Percentiles rank a stretch among this genome's conserved stretches.
These are phyloP conservation scores for Claviceps sp. DNA, from an alignment of 2,329 filamentous ascomycete genomes.

Conservation along the genomic window DNA sequence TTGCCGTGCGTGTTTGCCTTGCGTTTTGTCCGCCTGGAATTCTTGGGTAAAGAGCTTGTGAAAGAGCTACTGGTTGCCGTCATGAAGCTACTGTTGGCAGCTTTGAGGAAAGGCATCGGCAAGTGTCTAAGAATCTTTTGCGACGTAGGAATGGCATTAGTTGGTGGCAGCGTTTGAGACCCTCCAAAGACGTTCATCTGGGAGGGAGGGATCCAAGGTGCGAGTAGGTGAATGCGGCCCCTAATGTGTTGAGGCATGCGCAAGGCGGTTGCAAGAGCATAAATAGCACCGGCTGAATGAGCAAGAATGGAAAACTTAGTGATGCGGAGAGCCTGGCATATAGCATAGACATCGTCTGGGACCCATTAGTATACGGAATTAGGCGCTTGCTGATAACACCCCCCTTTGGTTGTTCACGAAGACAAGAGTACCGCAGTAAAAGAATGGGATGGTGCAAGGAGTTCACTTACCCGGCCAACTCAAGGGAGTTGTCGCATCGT, in stretches of 20 bases:
- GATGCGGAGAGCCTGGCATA: constrained; percentile 83
- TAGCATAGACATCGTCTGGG: constrained; percentile 71
- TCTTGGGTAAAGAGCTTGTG: constrained; percentile 62
- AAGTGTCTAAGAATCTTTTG: constrained; percentile 83
- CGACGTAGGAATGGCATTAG: constrained; percentile 77
- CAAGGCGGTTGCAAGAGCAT: constrained; percentile 85
- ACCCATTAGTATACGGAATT: constrained; percentile 13
- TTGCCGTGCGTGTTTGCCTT: constrained; percentile 30
- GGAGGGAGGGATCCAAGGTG: constrained; percentile 94
- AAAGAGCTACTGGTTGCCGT: constrained; percentile 78
- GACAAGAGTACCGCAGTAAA: not conserved
- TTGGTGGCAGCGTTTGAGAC: constrained; percentile 61
- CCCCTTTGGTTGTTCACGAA: not conserved
- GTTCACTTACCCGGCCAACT: constrained; percentile 72
- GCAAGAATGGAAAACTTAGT: constrained; percentile 93
- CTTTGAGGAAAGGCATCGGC: constrained; percentile 80
- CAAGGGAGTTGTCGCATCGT: constrained; percentile 72
- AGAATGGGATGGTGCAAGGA: not conserved
- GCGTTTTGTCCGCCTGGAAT: constrained; percentile 45
- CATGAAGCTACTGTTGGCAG: constrained; percentile 93
- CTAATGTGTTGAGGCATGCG: constrained; percentile 94
- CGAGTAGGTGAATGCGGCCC: constrained; percentile 83
- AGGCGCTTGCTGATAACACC: not conserved
- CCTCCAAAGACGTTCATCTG: constrained; percentile 71
- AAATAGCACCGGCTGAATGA: constrained; percentile 95